A percentile compares a stretch with the other conserved stretches of the same genome.
These are phyloP conservation scores for Aureobasidium sp. DNA, from an alignment of 2,329 filamentous ascomycete species.

Conservation along the genomic window DNA sequence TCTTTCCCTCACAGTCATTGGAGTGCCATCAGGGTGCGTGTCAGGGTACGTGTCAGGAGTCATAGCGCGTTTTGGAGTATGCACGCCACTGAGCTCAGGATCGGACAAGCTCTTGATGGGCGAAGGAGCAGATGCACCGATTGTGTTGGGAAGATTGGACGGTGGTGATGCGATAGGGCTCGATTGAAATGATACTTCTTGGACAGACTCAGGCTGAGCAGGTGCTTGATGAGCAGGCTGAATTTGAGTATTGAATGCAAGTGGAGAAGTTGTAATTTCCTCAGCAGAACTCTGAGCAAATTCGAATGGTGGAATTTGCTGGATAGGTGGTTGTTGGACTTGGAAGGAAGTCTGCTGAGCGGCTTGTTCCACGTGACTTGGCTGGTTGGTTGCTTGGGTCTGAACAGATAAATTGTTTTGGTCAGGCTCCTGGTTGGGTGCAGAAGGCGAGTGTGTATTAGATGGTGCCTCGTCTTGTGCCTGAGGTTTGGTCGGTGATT, in stretches of 20 bases:
- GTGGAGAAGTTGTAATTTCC: not conserved
- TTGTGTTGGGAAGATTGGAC: constrained; percentile 16
- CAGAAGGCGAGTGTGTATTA: not conserved
- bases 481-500: not conserved
- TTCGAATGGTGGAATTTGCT: not conserved
- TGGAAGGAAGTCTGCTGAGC: constrained; percentile 12
- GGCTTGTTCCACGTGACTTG: constrained; percentile 8
- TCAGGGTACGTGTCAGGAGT: not conserved
- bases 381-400: not conserved
- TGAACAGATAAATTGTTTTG: not conserved
- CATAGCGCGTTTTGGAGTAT: not conserved
- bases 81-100: not conserved
- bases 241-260: not conserved
- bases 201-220: not conserved
- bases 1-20: no score
- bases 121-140: constrained; percentile 25
- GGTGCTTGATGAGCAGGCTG: not conserved
- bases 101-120: not conserved
- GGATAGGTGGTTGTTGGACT: constrained; percentile 11
- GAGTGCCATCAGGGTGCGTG: not conserved
- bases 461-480: not conserved
- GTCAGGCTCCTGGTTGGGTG: not conserved
- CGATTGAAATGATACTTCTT: not conserved
- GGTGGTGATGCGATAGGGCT: constrained; percentile 23
- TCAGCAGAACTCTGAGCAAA: not conserved